phyloP scores from a whole-genome alignment of 1,284 basidiomycete species.

The Lentinula novae-zelandiae region DNA sequence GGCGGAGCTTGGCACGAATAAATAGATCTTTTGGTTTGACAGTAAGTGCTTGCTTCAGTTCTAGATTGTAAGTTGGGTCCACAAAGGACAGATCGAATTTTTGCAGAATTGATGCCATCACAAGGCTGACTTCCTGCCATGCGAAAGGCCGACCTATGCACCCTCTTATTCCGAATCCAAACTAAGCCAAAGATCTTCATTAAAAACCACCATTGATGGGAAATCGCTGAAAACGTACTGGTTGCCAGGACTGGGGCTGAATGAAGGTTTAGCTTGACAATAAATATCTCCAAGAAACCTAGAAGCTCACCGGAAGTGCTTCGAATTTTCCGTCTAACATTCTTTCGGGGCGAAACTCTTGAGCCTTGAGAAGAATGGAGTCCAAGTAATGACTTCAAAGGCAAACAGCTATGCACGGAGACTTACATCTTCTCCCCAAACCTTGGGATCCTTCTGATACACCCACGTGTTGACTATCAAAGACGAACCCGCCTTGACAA shows the following conservation, averaged over 20 bases:
- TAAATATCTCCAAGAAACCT: background rate
- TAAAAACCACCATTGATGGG: background rate
- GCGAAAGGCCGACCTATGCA: constrained; percentile 47
- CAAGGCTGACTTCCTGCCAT: constrained; percentile 44
- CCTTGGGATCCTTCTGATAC: constrained; percentile 39
- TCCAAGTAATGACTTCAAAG: too few relatives aligned
- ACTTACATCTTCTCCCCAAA: constrained; percentile 50
- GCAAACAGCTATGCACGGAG: constrained; percentile 17
- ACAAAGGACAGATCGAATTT: constrained; percentile 41
- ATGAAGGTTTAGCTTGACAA: background rate
- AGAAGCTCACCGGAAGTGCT: constrained; percentile 32
- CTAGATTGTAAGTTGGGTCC: constrained; percentile 36
- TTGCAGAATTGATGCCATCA: constrained; percentile 38
- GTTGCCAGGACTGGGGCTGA: constrained; percentile 42
- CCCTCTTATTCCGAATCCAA: constrained; percentile 34
- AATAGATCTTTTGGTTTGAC: constrained; percentile 43
- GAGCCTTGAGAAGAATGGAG: background rate
- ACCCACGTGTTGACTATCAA: constrained; percentile 30
- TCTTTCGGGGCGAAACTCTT: constrained; percentile 29
- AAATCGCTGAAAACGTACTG: constrained; percentile 24
- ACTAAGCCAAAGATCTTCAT: constrained; percentile 9
- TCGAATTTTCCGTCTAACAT: constrained; percentile 47
- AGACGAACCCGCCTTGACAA: constrained; percentile 29
- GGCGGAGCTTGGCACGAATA: constrained; percentile 33
- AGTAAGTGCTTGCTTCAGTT: constrained; percentile 34